Base-by-base conservation (phyloP, 73 alveolate species). In the Paramecium sexaurelia region DNA sequence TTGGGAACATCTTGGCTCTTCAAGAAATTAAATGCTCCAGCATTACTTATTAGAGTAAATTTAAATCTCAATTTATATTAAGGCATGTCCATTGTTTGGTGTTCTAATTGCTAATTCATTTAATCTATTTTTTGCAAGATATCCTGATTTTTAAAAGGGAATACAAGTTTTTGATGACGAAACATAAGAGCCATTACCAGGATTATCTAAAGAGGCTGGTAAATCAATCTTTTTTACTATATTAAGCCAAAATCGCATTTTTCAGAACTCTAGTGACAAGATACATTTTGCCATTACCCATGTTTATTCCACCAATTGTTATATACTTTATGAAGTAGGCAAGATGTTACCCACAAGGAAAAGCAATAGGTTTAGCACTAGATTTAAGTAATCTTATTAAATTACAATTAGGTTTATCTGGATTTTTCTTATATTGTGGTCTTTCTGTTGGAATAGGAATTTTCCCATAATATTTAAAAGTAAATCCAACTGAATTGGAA, bases 51-150 rank as follows among this genome's bases (percentile, higher is more conserved):
- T 45, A 37, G 90, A 78, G 90, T 61, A 61, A 61, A 1, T 10
- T 22, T 61, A 13, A 26, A 11, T 24, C 83, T 61, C 22, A 61
- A 6, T 26, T 26, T 0, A n/a, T 51, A 17, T 3, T 17, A 51
- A 61, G 83, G 83, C 90, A 0, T 78, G 90, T 78, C 90, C 90
- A 11, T 40, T 78, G 41, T 45, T 78, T 19, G 90, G 90, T 15
- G 90, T 78, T 0, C 29, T 56, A 26, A 78, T 78, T 40, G 90
- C 90, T 0, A 78, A 78, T 24, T 41, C 90, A 39, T 78, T 78
- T 7, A 78, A 78, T 45, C 35, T 78, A 7, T 78, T 41, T 17
- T 78, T 78, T 24, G 90, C 90, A 29, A 78, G 90, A 41, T 29
- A 22, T 22, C 90, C 68, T 11, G 90, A 78, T 33, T 78, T 78